These are phyloP conservation scores for Lipomyces anomalus DNA, from an alignment of 805 yeast species.

Conservation along the genomic window DNA sequence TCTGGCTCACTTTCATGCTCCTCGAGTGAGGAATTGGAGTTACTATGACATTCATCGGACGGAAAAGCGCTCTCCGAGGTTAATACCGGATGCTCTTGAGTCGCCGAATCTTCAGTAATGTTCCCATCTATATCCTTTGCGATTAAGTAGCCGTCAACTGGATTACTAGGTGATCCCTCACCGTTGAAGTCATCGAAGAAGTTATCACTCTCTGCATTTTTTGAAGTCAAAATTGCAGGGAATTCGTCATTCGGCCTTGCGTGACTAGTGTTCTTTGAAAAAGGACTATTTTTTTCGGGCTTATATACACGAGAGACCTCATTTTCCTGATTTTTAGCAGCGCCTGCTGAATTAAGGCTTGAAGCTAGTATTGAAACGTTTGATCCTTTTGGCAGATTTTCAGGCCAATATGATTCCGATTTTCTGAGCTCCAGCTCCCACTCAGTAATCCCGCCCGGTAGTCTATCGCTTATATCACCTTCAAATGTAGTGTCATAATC, in stretches of 20 bases:
- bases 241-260: too few species aligned
- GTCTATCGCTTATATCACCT: conserved; percentile 5
- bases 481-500: too few species aligned
- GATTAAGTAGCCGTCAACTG: too few species aligned
- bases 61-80: background rate
- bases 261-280: too few species aligned
- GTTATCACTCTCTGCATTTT: too few species aligned
- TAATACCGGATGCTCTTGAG: background rate
- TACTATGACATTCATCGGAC: background rate
- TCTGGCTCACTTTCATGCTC: background rate
- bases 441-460: conserved; percentile 11
- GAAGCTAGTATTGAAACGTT: background rate
- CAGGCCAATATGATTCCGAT: conserved; percentile 14
- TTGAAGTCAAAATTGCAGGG: background rate
- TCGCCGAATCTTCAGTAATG: background rate
- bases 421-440: conserved; percentile 14
- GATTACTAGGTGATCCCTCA: too few species aligned
- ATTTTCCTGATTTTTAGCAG: too few species aligned
- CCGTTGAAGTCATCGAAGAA: too few species aligned
- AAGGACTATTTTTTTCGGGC: background rate
- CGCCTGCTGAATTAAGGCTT: conserved; percentile 6
- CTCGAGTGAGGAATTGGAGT: background rate
- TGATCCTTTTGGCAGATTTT: conserved; percentile 2
- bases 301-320: background rate
- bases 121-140: too few species aligned